Conservation (phyloP, 2,329 filamentous ascomycete species). For the Sclerotinia minor region DNA sequence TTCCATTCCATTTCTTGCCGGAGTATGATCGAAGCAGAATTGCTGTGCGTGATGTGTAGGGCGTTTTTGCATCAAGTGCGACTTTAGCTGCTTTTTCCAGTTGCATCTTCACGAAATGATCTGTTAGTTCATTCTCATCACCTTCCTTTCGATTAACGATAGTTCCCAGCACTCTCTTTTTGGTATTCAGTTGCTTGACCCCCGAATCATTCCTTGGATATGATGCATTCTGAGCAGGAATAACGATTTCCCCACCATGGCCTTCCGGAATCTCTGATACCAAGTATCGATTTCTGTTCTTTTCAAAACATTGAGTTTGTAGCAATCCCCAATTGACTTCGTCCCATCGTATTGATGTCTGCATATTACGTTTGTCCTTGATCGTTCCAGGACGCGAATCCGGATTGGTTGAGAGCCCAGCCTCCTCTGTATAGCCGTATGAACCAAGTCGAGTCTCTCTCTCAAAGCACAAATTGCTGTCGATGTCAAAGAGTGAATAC, state of each 20-base stretch:
- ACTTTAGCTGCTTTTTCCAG: conserved; percentile 1
- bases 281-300: conserved; percentile 60
- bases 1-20: conserved; percentile 72
- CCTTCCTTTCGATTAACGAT: neutral
- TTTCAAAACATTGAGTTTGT: conserved; percentile 63
- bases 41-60: conserved; percentile 57
- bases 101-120: conserved; percentile 3
- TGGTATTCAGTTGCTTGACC: neutral
- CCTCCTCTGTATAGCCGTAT: conserved; percentile 56
- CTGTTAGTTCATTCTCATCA: neutral
- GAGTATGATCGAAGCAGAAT: conserved; percentile 75
- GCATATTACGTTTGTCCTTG: neutral
- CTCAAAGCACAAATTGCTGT: conserved; percentile 66
- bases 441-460: conserved; percentile 67
- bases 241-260: neutral
- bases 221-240: neutral
- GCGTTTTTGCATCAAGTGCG: neutral
- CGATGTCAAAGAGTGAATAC: conserved; percentile 59
- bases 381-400: neutral
- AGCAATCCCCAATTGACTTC: conserved; percentile 69
- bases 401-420: conserved; percentile 20
- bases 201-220: neutral
- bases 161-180: neutral
- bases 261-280: neutral
- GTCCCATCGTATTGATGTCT: conserved; percentile 53